Percentiles rank a stretch among this genome's conserved stretches.
These are phyloP conservation scores for Murraya koenigii DNA, from an alignment of 345 rosid genomes.

Conservation along the genomic window DNA sequence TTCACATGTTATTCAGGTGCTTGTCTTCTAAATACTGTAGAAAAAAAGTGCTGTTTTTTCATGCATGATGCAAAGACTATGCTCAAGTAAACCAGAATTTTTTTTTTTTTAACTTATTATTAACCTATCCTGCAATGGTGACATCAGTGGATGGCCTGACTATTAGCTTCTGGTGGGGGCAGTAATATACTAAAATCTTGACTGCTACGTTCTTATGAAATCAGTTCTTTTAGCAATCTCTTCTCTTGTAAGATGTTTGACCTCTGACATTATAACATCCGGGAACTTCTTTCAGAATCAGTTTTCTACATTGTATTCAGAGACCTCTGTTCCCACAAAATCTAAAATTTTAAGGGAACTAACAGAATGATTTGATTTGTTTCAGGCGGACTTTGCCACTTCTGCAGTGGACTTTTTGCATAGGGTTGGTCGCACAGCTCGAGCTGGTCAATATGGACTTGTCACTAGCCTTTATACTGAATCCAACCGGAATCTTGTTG, in stretches of 20 bases:
- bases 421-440: constrained; percentile 93
- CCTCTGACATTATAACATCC: not conserved
- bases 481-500: constrained; percentile 71
- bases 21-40: constrained; percentile 8
- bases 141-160: not conserved
- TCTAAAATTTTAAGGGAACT: not conserved
- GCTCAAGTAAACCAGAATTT: not conserved
- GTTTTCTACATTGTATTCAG: not conserved
- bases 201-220: not conserved
- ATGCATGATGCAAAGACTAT: not conserved
- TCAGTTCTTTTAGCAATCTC: not conserved
- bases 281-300: not conserved
- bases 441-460: constrained; percentile 89
- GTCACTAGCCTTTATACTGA: constrained; percentile 89
- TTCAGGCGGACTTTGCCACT: constrained; percentile 95
- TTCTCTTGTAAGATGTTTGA: not conserved
- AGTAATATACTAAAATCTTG: not conserved
- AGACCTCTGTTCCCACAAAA: not conserved
- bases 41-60: not conserved
- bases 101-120: not conserved
- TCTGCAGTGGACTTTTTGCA: constrained; percentile 95
- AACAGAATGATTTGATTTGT: constrained; percentile 15
- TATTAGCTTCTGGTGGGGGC: not conserved
- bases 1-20: constrained; percentile 90
- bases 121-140: not conserved